phyloP scores from a whole-genome alignment of 139 green algal species.

The Closterium sp. region DNA sequence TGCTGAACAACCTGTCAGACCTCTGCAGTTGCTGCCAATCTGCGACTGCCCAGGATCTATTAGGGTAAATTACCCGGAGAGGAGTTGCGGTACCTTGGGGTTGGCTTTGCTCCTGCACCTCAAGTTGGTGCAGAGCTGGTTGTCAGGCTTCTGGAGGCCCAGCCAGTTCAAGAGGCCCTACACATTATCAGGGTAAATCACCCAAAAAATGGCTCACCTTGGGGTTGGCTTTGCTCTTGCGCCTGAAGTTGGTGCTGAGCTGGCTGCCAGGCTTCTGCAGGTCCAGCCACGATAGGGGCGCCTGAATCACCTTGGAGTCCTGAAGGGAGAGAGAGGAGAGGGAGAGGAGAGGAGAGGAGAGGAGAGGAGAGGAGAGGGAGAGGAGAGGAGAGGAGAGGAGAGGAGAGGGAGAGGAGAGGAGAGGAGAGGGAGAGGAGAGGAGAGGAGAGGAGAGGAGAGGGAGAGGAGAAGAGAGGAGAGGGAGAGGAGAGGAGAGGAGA shows the following conservation, averaged over 20 bases:
- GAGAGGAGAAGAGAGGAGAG: too few relatives aligned
- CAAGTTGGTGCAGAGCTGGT: not conserved
- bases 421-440: too few relatives aligned
- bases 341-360: too few relatives aligned
- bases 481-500: too few relatives aligned
- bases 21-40: not conserved
- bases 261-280: slow-evolving; percentile 21
- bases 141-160: not conserved
- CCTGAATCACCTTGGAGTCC: slow-evolving; percentile 22
- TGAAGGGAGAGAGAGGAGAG: not conserved
- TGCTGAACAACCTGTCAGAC: too few relatives aligned
- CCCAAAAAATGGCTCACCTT: not conserved
- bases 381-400: too few relatives aligned
- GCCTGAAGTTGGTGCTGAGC: slow-evolving; percentile 31
- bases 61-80: too few relatives aligned
- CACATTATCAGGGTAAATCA: not conserved
- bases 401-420: not conserved
- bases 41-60: not conserved
- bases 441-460: too few relatives aligned
- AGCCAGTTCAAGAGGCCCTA: not conserved
- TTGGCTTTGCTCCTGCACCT: not conserved
- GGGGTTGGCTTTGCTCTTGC: slow-evolving; percentile 34
- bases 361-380: too few relatives aligned
- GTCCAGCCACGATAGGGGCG: slow-evolving; percentile 19
- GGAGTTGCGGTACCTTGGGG: too few relatives aligned